Evolutionary conservation across 106 monocot species (phyloP).

Genomic region (Hemerocallis citrina): DNA sequence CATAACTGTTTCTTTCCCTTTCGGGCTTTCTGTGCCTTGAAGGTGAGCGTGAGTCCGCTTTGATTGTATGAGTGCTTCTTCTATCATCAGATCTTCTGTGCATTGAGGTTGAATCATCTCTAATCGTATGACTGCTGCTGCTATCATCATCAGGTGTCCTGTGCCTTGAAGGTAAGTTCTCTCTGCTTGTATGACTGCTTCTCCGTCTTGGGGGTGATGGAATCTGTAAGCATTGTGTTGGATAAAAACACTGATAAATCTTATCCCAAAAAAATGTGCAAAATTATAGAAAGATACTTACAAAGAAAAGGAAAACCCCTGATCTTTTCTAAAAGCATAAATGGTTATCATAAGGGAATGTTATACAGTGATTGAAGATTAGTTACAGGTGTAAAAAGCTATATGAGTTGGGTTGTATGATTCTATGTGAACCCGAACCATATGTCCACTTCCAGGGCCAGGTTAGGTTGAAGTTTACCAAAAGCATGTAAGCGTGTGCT

Average conservation of each 20-base stretch:
- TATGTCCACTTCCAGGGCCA: too few relatives aligned
- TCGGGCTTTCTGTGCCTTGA: too few relatives aligned
- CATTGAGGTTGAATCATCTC: conserved; percentile 17
- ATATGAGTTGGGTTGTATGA: too few relatives aligned
- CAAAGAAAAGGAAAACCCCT: not conserved
- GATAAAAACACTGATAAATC: not conserved
- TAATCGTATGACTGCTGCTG: too few relatives aligned
- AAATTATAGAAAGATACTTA: not conserved
- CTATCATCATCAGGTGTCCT: too few relatives aligned
- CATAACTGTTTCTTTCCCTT: conserved; percentile 4
- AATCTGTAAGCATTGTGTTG: conserved; percentile 27
- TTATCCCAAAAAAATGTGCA: too few relatives aligned
- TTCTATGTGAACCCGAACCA: too few relatives aligned
- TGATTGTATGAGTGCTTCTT: conserved; percentile 3
- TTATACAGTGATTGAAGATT: not conserved
- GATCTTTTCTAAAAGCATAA: not conserved
- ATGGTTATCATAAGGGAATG: not conserved
- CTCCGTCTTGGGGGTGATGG: conserved; percentile 61
- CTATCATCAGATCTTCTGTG: conserved; percentile 20
- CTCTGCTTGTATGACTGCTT: conserved; percentile 7
- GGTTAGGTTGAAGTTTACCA: too few relatives aligned
- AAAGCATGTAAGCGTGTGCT: too few relatives aligned
- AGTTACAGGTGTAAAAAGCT: too few relatives aligned
- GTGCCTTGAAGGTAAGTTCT: too few relatives aligned
- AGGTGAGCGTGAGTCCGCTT: too few relatives aligned